Percentiles rank a stretch among this genome's conserved stretches.
phyloP scores from a whole-genome alignment of 352 stramenopile species.

The Thraustotheca clavata region DNA sequence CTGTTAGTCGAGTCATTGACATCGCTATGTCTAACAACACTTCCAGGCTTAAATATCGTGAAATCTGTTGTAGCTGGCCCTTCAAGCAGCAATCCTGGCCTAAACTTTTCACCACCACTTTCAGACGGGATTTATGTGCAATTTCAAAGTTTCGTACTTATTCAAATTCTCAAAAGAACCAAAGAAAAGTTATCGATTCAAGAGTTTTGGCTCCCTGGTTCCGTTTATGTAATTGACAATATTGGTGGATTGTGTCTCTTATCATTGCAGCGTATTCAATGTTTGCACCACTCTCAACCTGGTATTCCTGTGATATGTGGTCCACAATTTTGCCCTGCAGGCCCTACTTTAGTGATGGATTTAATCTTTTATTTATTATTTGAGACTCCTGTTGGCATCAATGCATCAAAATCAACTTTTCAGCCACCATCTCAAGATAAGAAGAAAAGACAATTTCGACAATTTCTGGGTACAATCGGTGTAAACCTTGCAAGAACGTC shows the following conservation, averaged over 20 bases:
- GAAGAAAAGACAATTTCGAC: conserved; percentile 36
- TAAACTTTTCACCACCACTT: conserved; percentile 32
- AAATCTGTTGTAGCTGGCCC: conserved; percentile 42
- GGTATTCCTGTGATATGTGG: conserved; percentile 41
- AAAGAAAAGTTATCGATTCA: conserved; percentile 37
- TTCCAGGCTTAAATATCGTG: conserved; percentile 40
- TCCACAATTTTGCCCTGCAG: conserved; percentile 41
- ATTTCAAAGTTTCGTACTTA: conserved; percentile 47
- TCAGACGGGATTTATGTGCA: conserved; percentile 38
- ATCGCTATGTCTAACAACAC: conserved; percentile 38
- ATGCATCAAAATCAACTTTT: conserved; percentile 26
- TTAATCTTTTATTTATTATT: conserved; percentile 49
- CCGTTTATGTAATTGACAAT: conserved; percentile 38
- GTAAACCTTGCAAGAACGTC: conserved; percentile 38
- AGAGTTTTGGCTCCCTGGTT: conserved; percentile 37
- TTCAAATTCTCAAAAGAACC: conserved; percentile 44
- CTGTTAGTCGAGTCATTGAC: conserved; percentile 45
- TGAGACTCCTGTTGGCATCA: conserved; percentile 32
- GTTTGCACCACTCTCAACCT: conserved; percentile 58
- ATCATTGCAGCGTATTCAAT: conserved; percentile 48
- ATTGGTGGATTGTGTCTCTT: conserved; percentile 52
- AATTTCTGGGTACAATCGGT: conserved; percentile 34
- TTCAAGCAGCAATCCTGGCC: conserved; percentile 20
- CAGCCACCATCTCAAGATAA: conserved; percentile 48
- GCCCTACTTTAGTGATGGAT: conserved; percentile 43